phyloP scores from a whole-genome alignment of 345 rosid species.

The Aquilaria malaccensis region DNA sequence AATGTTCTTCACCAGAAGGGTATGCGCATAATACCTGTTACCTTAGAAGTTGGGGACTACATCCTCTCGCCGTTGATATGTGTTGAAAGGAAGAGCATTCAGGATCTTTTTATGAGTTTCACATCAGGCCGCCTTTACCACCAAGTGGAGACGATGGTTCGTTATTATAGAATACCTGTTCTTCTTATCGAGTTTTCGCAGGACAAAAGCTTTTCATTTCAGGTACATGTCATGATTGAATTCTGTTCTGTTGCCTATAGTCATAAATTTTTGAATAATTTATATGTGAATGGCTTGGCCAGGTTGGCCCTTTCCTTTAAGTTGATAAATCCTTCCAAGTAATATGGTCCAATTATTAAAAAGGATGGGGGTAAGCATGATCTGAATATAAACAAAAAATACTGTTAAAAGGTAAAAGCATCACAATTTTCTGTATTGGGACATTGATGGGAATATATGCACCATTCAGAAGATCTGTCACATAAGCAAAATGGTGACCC shows the following conservation, averaged over 20 bases:
- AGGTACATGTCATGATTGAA: slow-evolving; percentile 35
- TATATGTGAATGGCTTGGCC: too few species aligned
- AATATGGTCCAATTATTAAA: too few species aligned
- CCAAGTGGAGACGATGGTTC: slow-evolving; percentile 89
- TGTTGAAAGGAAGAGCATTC: slow-evolving; percentile 93
- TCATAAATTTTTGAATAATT: too few species aligned
- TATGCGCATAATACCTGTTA: slow-evolving; percentile 83
- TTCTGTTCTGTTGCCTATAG: not conserved
- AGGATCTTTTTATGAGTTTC: slow-evolving; percentile 93
- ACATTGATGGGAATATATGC: too few species aligned
- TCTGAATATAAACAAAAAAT: too few species aligned
- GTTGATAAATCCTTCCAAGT: too few species aligned
- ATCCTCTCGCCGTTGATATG: slow-evolving; percentile 81
- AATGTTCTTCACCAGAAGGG: slow-evolving; percentile 97
- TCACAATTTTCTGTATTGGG: too few species aligned
- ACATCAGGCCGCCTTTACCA: slow-evolving; percentile 88
- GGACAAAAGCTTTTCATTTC: slow-evolving; percentile 98
- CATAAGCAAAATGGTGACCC: too few species aligned
- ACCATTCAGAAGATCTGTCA: too few species aligned
- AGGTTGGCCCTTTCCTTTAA: too few species aligned
- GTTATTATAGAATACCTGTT: slow-evolving; percentile 90
- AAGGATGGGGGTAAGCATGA: too few species aligned
- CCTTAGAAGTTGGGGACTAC: slow-evolving; percentile 94
- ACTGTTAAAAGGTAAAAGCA: too few species aligned
- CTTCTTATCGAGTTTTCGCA: slow-evolving; percentile 95